phyloP scores from a whole-genome alignment of 2,329 filamentous ascomycete species.

The Hymenoscyphus repandus region DNA sequence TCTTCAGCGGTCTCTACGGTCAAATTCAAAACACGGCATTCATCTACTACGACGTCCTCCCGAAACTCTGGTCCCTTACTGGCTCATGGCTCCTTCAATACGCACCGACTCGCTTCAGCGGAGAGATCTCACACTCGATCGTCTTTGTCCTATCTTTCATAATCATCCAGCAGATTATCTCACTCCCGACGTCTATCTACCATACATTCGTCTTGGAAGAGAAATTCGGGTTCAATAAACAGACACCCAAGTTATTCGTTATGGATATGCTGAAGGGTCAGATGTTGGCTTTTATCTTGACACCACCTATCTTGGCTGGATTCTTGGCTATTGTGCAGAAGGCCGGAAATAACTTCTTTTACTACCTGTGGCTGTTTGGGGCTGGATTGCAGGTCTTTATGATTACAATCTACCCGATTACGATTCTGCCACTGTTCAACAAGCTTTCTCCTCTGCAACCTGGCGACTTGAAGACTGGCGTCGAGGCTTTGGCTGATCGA shows the following conservation, averaged over 20 bases:
- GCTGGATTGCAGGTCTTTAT: slow-evolving; percentile 86
- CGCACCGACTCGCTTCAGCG: slow-evolving; percentile 72
- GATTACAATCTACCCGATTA: slow-evolving; percentile 93
- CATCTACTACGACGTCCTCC: slow-evolving; percentile 86
- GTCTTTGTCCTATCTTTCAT: slow-evolving; percentile 87
- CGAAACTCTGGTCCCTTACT: slow-evolving; percentile 81
- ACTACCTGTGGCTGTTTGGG: slow-evolving; percentile 94
- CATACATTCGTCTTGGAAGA: slow-evolving; percentile 95
- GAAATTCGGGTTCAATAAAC: slow-evolving; percentile 98
- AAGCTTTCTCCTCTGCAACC: slow-evolving; percentile 90
- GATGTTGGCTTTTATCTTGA: slow-evolving; percentile 71
- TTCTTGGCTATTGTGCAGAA: slow-evolving; percentile 93
- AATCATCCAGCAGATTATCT: slow-evolving; percentile 72
- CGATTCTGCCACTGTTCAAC: slow-evolving; percentile 95
- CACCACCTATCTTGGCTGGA: slow-evolving; percentile 81
- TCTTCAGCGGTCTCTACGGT: slow-evolving; percentile 74
- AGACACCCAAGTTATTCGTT: slow-evolving; percentile 82
- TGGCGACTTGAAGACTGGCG: slow-evolving; percentile 79
- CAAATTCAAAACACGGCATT: slow-evolving; percentile 86
- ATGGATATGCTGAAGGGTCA: slow-evolving; percentile 90
- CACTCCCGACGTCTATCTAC: slow-evolving; percentile 80
- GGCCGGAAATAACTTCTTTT: slow-evolving; percentile 93
- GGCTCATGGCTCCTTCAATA: slow-evolving; percentile 69
- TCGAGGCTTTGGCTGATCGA: slow-evolving; percentile 76
- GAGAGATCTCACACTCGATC: slow-evolving; percentile 91